Conservation (phyloP, 2,329 filamentous ascomycete genomes). For the Clonostachys chloroleuca region DNA sequence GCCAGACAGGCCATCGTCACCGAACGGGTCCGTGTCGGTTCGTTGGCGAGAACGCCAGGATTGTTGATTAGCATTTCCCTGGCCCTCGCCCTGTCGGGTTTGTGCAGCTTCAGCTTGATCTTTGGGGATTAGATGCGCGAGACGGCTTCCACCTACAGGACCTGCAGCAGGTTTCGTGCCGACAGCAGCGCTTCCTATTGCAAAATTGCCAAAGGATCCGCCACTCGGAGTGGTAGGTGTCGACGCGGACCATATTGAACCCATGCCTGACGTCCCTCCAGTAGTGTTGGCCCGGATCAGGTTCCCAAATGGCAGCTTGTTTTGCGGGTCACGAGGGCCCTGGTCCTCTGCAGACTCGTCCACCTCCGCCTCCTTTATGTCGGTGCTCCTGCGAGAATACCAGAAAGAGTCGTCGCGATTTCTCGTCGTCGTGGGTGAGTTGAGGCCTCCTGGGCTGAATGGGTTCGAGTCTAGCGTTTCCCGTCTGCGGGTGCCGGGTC, state of each 20-base stretch:
- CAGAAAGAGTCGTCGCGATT: constrained; percentile 60
- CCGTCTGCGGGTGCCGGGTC: constrained; percentile 74
- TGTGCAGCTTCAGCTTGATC: constrained; percentile 63
- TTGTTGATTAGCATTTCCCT: constrained; percentile 28
- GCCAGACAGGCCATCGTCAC: constrained; percentile 61
- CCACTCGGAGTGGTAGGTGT: constrained; percentile 60
- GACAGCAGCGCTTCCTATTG: constrained; percentile 54
- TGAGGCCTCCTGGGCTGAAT: constrained; percentile 39
- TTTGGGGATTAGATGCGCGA: constrained; percentile 81
- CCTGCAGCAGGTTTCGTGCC: constrained; percentile 63
- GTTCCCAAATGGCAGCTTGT: constrained; percentile 27
- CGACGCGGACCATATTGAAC: constrained; percentile 35
- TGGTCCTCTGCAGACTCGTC: constrained; percentile 40
- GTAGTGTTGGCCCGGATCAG: constrained; percentile 51
- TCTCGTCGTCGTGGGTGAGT: constrained; percentile 53
- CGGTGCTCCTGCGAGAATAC: constrained; percentile 48
- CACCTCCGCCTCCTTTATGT: constrained; percentile 51
- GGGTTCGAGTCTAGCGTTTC: constrained; percentile 73
- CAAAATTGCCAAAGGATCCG: constrained; percentile 87
- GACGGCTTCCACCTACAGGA: constrained; percentile 71
- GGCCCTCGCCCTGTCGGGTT: constrained; percentile 40
- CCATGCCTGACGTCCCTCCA: constrained; percentile 35
- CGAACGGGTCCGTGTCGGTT: constrained; percentile 73
- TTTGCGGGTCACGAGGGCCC: constrained; percentile 6
- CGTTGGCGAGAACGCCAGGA: constrained; percentile 57